phyloP scores from a whole-genome alignment of 2,329 filamentous ascomycete genomes.

The Periconia sp. region DNA sequence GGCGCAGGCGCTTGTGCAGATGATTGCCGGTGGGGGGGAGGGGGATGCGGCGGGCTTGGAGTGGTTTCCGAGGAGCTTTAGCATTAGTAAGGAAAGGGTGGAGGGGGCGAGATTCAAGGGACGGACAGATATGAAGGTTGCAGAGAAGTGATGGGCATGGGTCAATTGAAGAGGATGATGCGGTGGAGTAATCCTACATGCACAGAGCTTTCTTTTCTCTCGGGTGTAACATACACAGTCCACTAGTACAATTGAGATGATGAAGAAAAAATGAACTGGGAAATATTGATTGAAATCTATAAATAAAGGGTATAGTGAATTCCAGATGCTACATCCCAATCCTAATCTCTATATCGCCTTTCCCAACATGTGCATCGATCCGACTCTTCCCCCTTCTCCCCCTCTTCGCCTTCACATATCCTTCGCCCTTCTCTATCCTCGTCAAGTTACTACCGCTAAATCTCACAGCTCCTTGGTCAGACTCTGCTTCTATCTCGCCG shows the following conservation, averaged over 20 bases:
- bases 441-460: constrained; percentile 16
- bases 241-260: too few relatives aligned
- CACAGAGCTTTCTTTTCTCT: too few relatives aligned
- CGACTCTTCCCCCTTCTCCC: constrained; percentile 13
- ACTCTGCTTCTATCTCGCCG: constrained; percentile 17
- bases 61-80: constrained; percentile 63
- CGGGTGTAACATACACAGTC: too few relatives aligned
- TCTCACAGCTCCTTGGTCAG: constrained; percentile 11
- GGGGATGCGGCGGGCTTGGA: constrained; percentile 39
- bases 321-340: constrained; percentile 23
- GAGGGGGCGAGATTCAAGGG: constrained; percentile 27
- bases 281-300: too few relatives aligned
- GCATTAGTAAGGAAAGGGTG: constrained; percentile 55
- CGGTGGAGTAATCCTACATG: too few relatives aligned
- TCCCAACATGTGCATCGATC: constrained; percentile 13
- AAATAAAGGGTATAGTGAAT: too few relatives aligned
- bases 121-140: constrained; percentile 29
- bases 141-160: constrained; percentile 6
- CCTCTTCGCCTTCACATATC: constrained; percentile 18
- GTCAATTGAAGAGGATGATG: too few relatives aligned
- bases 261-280: too few relatives aligned
- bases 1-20: constrained; percentile 62
- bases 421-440: constrained; percentile 12
- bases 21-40: constrained; percentile 50
- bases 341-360: constrained; percentile 9